Evolutionary conservation across 2,329 filamentous ascomycete genomes (phyloP), one percentile per base, ranked within the genome.

Genomic region (Ophiostoma pallidulum): DNA sequence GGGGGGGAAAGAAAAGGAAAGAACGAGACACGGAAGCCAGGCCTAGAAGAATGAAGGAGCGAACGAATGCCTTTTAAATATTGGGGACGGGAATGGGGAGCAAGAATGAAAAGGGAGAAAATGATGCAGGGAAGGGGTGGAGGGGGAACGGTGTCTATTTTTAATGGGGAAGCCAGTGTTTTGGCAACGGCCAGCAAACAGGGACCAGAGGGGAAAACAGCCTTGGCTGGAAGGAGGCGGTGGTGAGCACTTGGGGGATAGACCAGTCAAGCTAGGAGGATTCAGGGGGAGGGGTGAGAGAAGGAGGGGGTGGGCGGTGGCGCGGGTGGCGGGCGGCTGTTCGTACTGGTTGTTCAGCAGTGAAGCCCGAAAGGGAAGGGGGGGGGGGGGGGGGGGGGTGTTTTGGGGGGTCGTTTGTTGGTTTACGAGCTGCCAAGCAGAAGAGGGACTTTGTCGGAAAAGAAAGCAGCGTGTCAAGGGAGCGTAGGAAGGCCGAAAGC

Each of bases 81-180:
- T n/a, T n/a, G n/a, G n/a, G n/a, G 33, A 26, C 26, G 33, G 43
- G 40, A 24, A 42, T n/a, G n/a, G n/a, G n/a, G n/a, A n/a, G n/a
- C n/a, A 26, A 18, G 29, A 35, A 32, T 26, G n/a, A 33, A 18
- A 41, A 28, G 20, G 12, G 29, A 36, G 10, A 45, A 8, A 29
- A 33, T 16, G 39, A 37, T 20, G 16, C 16, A 19, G 24, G 32
- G 38, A 43, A 39, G 31, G 41, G 42, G 24, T 16, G 37, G 35
- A 32, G 39, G 39, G 44, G 33, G 35, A 36, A 36, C 35, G 20
- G 22, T 42, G 40, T 39, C 24, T 12, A n/a, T 38, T 38, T 35
- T 49, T 45, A 49, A 45, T 43, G 49, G 42, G 49, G 46, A 40
- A 32, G 47, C n/a, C 32, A 18, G 35, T 31, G 35, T 39, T 33